Evolutionary conservation across 345 rosid genomes (phyloP), one percentile per base, ranked within the genome.

Genomic region (Heritiera fomes): DNA sequence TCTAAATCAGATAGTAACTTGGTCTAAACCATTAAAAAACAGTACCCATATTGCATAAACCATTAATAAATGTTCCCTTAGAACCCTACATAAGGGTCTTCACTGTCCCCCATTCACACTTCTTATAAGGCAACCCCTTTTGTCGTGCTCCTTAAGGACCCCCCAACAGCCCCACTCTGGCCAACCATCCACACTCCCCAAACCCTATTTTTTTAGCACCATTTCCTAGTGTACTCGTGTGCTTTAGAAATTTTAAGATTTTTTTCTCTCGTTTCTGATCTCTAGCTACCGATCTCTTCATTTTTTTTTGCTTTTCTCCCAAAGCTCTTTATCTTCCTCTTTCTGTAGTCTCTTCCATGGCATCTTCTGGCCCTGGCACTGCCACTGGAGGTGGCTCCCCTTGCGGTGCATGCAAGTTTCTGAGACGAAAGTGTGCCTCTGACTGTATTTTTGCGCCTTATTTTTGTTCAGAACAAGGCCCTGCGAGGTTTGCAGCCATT

Each of bases 361-460:
- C 87, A 45, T 79, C 92, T 28, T 82, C 90, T 34, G 78, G 79
- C 13, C 72, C 45, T 43, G 53, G 78, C 13, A 75, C 62, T n/a
- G 82, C 81, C 2, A 2, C 71, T 28, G 78, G 81, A 18, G 53
- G 79, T 0, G 86, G 88, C 28, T 90, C 94, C 58, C 96, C 96
- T 0, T 92, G 96, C 62, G 96, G 96, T 23, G 94, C 96, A 43
- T 92, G 96, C 91, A 92, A 92, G 85, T 92, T 92, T 67, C 88
- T 92, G 61, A 75, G 94, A 45, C 75, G 94, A 76, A 92, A 92
- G 87, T 92, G 96, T 20, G 89, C 92, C 0, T 69, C 88, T 20
- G 92, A 89, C 77, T 92, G 96, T 76, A 73, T 92, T 1, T 92
- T 92, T 59, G 96, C 96, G 1, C 96, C 96, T 2, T 90, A 92